Evolutionary conservation across 75 land plant genomes (phyloP), one percentile per base, ranked within the genome.

Genomic region (Chamaecyparis obtusa): DNA sequence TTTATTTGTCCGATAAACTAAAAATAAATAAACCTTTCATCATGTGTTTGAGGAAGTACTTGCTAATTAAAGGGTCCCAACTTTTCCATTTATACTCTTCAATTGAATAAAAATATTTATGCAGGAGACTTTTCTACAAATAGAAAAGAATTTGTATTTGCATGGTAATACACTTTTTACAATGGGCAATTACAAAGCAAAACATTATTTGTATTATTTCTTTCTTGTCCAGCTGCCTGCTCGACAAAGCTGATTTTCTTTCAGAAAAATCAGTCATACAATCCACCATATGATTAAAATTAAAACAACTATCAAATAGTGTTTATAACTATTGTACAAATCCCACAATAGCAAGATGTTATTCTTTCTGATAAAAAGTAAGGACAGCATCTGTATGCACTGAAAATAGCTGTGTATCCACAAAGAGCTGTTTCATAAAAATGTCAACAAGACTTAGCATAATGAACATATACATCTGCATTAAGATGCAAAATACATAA

Each of bases 361-460:
- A 94, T 80, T 94, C 94, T 75, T 94, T 94, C 87, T 94, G 95
- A 90, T 90, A 90, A 89, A 94, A 95, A 32, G 99, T 95, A n/a
- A 98, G 96, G 71, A 94, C 95, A 51, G 95, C 93, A 89, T 98
- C 99, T 54, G 99, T 98, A 91, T 98, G 98, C 84, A 98, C 98
- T 84, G 99, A 95, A 88, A 98, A 98, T 78, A 98, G 95, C 84
- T 98, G 99, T 15, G 99, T 98, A 86, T 98, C 99, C 88, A 95
- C 95, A 86, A 98, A 96, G 87, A 93, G 94, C 99, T 98, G 99
- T 82, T 57, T 8, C 74, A 33, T 46, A n/a, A 16, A 19, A 83
- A 83, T 17, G 48, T 46, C 9, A 83, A 16, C 48, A 24, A 17
- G 14, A 27, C 17, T 43, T 33, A 83, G 84, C 16, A n/a, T 83